Base-by-base conservation (phyloP, 139 green algal species). In the Coelastrella sp. region DNA sequence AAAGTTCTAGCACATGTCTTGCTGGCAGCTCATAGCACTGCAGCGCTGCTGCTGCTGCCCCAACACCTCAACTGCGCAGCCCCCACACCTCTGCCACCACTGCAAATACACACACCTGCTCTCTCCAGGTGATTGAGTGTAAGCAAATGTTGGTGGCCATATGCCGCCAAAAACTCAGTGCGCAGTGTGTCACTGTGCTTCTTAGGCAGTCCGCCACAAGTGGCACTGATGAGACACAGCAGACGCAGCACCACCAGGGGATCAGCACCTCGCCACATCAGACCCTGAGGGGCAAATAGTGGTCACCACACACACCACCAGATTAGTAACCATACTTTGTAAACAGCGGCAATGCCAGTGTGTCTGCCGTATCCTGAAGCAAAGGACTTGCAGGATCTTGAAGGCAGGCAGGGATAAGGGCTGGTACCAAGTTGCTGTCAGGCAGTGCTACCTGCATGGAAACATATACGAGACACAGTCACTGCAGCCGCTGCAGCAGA, bases 91-190 rank as follows among this genome's bases (percentile, higher is more conserved):
- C 32, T 47, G 32, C 32, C 32, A 47, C 32, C 32, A 47, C 32
- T 47, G 32, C 32, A 47, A 47, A 47, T 47, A 1, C 1, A 47
- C 85, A 1, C 64, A 94, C 96, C 95, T 85, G 95, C 92, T 4
- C 88, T 92, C 88, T 98, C 95, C 73, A 98, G 90, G 5, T 87
- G 68, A 54, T 87, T 82, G 6, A 99, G 93, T 5, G 95, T 97
- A 59, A 97, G 87, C 60, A 98, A 68, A 90, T 99, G 95, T 73
- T 98, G 92, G 90, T 98, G 96, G 56, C 98, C 98, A 80, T 99
- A 99, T 3, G 93, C 96, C 56, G 97, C 95, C 59, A 98, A 90
- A 13, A 99, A 47, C 88, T 98, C 96, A 0, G 81, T 76, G 4
- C 97, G 88, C 71, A 99, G 90, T 2, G 80, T 65, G 80, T 99